Percentiles rank a stretch among this genome's conserved stretches.
These are phyloP conservation scores for Penicillium daleae DNA, from an alignment of 495 filamentous ascomycete species.

Conservation along the genomic window DNA sequence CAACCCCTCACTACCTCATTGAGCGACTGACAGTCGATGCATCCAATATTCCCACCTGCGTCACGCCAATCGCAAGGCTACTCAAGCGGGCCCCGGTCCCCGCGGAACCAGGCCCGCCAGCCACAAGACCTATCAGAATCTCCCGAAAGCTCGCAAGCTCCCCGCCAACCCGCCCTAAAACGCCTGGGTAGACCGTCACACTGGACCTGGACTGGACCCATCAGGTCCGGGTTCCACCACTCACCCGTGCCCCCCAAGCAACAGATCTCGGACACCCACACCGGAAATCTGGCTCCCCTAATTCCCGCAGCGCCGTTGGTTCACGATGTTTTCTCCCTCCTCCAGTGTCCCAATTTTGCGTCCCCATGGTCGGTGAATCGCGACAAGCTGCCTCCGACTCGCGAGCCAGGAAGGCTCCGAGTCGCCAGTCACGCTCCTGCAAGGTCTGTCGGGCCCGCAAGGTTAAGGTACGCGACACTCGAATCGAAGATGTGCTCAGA, in stretches of 20 bases:
- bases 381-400: conserved; percentile 31
- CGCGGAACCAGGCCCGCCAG: conserved; percentile 17
- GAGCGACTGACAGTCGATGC: conserved; percentile 21
- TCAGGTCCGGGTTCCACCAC: conserved; percentile 14
- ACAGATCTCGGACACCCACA: conserved; percentile 35
- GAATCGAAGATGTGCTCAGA: conserved; percentile 28
- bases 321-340: conserved; percentile 24
- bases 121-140: conserved; percentile 8
- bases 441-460: conserved; percentile 51
- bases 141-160: not conserved
- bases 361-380: conserved; percentile 33
- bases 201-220: not conserved
- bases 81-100: conserved; percentile 8
- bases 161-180: not conserved
- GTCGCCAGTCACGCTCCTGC: conserved; percentile 49
- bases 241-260: conserved; percentile 10
- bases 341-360: conserved; percentile 19
- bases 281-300: conserved; percentile 38
- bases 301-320: conserved; percentile 42
- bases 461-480: conserved; percentile 41
- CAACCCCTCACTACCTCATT: conserved; percentile 23
- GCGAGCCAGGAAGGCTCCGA: conserved; percentile 29
- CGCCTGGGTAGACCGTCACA: too few species aligned
- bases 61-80: conserved; percentile 15
- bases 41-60: not conserved